Conservation (phyloP, 2,329 filamentous ascomycete genomes). For the Penicillium olsonii region DNA sequence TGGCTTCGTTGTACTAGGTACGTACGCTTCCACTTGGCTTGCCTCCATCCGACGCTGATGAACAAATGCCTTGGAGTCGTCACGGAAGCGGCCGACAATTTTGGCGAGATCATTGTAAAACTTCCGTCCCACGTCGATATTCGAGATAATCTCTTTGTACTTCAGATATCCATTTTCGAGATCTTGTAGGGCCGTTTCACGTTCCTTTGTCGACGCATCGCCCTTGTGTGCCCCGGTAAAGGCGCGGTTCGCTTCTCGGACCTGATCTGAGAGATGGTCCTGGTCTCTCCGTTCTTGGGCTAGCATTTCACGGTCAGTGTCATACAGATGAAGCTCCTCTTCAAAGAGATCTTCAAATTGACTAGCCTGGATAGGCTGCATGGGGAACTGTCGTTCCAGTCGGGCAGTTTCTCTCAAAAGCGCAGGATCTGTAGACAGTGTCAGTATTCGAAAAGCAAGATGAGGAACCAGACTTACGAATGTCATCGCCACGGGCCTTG, state of each 20-base stretch:
- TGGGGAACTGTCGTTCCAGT: constrained; percentile 81
- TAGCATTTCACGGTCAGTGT: constrained; percentile 71
- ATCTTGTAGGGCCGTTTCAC: constrained; percentile 82
- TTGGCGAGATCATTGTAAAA: constrained; percentile 96
- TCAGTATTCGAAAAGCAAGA: constrained; percentile 1
- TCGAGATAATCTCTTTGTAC: constrained; percentile 93
- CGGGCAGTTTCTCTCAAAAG: constrained; percentile 81
- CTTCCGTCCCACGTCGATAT: constrained; percentile 86
- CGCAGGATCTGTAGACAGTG: constrained; percentile 58
- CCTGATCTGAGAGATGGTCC: constrained; percentile 65
- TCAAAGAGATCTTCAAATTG: constrained; percentile 95
- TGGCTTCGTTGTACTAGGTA: constrained; percentile 1
- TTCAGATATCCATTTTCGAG: constrained; percentile 91
- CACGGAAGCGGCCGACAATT: constrained; percentile 81
- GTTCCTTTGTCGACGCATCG: constrained; percentile 68
- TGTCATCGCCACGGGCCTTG: constrained; percentile 83
- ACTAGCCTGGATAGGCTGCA: constrained; percentile 78
- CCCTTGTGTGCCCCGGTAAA: constrained; percentile 73
- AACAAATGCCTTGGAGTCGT: constrained; percentile 76
- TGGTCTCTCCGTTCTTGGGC: constrained; percentile 75
- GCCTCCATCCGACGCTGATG: constrained; percentile 80
- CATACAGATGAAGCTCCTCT: constrained; percentile 76
- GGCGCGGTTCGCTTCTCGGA: constrained; percentile 74
- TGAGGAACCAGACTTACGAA: constrained; percentile 55
- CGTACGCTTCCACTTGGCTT: constrained; percentile 72